Evolutionary conservation across 2,329 filamentous ascomycete species (phyloP), one percentile per base, ranked within the genome.

Genomic region (Akanthomyces uredinophilus): DNA sequence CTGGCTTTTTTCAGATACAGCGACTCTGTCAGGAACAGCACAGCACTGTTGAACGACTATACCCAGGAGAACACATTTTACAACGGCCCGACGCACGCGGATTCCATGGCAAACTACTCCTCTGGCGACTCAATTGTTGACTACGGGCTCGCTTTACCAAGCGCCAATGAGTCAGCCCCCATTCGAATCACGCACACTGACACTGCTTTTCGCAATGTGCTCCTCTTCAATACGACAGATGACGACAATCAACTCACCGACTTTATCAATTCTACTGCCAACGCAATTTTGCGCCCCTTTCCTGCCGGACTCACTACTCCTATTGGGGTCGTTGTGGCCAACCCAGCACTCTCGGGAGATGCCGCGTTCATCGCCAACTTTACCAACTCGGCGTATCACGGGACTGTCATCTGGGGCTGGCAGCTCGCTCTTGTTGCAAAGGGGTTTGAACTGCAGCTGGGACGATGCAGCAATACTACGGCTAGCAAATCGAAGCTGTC

Each of bases 381-480:
- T 64, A 83, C 82, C 1, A 83, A 79, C n/a, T 75, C 76, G 3
- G 83, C 81, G 0, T 89, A 74, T 44, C 85, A 88, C 62, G 86
- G 85, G 0, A 86, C 85, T 0, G 85, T 89, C 0, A 76, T 89
- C 1, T 88, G 85, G 86, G 80, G 79, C 50, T 89, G 85, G 84
- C 85, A 84, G 60, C 73, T 88, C 4, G 80, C 84, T 0, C 86
- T 88, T 79, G 86, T 88, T 81, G 85, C 82, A 0, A 79, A 79
- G 11, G 86, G 86, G 0, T 70, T 89, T 0, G 80, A 85, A 61
- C 71, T 78, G 2, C 86, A 88, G 66, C 75, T 88, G 5, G 77
- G 68, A 1, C 77, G 85, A 2, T 89, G 84, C 69, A 2, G 44
- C 46, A 47, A 47, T 18, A 39, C 2, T 59, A 68, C 47, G 57